phyloP scores from a whole-genome alignment of 345 rosid genomes.

The Gossypium sturtianum region DNA sequence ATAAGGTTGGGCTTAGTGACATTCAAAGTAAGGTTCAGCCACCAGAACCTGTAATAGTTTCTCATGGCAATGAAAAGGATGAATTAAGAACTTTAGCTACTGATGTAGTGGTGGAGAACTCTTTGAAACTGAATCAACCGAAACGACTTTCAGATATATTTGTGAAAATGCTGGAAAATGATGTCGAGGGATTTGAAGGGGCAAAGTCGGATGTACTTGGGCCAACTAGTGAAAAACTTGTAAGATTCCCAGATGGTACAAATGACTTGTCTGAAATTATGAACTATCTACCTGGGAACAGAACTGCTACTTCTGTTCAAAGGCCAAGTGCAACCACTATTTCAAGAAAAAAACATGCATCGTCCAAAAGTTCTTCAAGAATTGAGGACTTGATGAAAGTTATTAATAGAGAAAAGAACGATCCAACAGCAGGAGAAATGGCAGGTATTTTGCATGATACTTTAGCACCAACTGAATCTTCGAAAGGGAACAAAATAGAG shows the following conservation, averaged over 20 bases:
- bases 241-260: conserved; percentile 1
- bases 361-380: not conserved
- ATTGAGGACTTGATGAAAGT: not conserved
- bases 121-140: conserved; percentile 6
- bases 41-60: conserved; percentile 6
- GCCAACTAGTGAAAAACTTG: conserved; percentile 10
- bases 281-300: conserved; percentile 2
- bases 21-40: not conserved
- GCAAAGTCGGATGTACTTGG: not conserved
- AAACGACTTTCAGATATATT: not conserved
- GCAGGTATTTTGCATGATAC: conserved; percentile 6
- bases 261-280: conserved; percentile 2
- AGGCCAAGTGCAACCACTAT: conserved; percentile 1
- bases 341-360: not conserved
- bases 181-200: conserved; percentile 11
- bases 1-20: not conserved
- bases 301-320: conserved; percentile 5
- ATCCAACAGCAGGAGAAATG: conserved; percentile 9
- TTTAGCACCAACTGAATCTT: conserved; percentile 12
- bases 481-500: conserved; percentile 7
- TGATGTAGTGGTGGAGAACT: not conserved
- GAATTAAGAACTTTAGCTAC: not conserved
- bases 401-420: not conserved
- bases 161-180: not conserved
- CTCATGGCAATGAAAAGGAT: conserved; percentile 5